Conservation (phyloP, 75 land plant genomes). For the Picea glauca region DNA sequence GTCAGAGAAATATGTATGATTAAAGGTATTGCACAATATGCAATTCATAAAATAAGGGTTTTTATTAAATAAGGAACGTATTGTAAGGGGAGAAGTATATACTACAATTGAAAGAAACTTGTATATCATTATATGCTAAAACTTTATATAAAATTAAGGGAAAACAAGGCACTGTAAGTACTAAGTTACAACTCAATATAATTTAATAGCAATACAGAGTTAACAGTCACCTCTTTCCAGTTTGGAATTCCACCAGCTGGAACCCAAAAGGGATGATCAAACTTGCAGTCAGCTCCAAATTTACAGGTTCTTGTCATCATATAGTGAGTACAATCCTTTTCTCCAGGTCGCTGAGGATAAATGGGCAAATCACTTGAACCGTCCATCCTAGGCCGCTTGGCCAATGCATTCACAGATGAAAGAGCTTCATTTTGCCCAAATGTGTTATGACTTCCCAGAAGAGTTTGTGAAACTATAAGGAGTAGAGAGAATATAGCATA, state of each 20-base stretch:
- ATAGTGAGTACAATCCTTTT: conserved; percentile 91
- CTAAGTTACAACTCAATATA: not conserved
- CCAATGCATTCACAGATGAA: conserved; percentile 43
- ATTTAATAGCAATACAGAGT: conserved; percentile 6
- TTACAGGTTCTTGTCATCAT: conserved; percentile 95
- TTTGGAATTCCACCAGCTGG: conserved; percentile 96
- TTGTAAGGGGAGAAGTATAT: no score
- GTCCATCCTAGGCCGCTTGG: conserved; percentile 62
- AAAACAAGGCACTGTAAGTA: not conserved
- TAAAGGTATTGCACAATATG: not conserved
- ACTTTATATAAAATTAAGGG: not conserved
- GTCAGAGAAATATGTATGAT: not conserved
- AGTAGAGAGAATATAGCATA: conserved; percentile 31
- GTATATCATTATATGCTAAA: not conserved
- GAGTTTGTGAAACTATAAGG: conserved; percentile 48
- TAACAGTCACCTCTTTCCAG: conserved; percentile 90
- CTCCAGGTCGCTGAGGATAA: conserved; percentile 96
- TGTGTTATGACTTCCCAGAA: conserved; percentile 46
- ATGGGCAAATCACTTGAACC: conserved; percentile 49
- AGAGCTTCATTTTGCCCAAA: conserved; percentile 57
- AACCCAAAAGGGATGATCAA: conserved; percentile 98
- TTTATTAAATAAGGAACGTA: no score
- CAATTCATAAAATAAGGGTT: not conserved
- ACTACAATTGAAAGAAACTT: not conserved
- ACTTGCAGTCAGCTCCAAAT: conserved; percentile 88